Conservation (phyloP, 371 early-diverging fungal species). For the Mortierella sp. region DNA sequence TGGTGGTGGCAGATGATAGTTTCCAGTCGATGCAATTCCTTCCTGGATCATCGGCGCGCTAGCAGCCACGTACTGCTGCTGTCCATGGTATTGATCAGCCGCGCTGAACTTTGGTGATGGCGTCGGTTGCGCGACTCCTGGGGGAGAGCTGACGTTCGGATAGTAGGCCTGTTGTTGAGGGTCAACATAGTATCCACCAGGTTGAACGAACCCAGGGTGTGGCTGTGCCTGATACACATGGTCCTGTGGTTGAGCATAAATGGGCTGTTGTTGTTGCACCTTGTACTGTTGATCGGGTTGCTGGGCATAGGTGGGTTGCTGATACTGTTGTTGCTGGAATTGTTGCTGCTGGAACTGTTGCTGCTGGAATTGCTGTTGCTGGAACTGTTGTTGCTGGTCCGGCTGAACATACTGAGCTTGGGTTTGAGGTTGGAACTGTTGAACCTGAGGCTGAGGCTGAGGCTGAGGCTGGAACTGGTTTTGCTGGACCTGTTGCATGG, state of each 20-base stretch:
- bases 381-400: conserved; percentile 11
- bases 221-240: conserved; percentile 1
- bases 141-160: conserved; percentile 6
- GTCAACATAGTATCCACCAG: conserved; percentile 4
- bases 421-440: neutral
- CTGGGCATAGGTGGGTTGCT: conserved; percentile 2
- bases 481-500: conserved; percentile 15
- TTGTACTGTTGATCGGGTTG: conserved; percentile 2
- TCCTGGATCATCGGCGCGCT: conserved; percentile 3
- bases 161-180: conserved; percentile 23
- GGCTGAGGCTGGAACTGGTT: neutral
- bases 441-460: neutral
- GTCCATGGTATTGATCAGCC: conserved; percentile 3
- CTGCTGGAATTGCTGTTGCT: conserved; percentile 10
- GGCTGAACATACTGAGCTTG: conserved; percentile 12
- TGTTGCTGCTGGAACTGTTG: conserved; percentile 17
- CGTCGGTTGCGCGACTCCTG: conserved; percentile 1
- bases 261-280: conserved; percentile 4
- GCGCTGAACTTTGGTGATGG: conserved; percentile 26
- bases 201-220: conserved; percentile 10
- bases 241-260: no score
- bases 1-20: neutral
- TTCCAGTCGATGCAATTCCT: conserved; percentile 15
- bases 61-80: conserved; percentile 17
- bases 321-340: neutral